Conservation (phyloP, 192 early-diverging fungal genomes). For the Coemansia sp. region DNA sequence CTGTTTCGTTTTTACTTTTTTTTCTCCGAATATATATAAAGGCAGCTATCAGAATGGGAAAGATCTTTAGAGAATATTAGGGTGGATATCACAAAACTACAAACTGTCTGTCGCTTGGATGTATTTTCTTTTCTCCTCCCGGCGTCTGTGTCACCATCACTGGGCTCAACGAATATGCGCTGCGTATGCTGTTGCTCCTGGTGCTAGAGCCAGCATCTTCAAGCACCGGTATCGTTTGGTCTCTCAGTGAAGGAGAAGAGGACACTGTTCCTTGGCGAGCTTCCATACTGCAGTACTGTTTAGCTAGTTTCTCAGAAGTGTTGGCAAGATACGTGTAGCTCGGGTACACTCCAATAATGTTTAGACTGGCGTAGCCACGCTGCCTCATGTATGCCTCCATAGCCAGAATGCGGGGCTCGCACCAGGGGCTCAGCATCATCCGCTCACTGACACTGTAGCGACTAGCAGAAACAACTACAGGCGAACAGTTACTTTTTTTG, state of each 20-base stretch:
- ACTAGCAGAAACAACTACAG: neutral
- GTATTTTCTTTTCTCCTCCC: no score
- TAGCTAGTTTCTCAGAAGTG: neutral
- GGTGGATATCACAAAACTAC: no score
- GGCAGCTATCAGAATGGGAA: no score
- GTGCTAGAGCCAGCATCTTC: neutral
- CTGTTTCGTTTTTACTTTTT: no score
- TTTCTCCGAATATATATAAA: no score
- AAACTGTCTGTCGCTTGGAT: no score
- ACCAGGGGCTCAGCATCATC: neutral
- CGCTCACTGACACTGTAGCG: neutral
- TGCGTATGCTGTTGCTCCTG: neutral
- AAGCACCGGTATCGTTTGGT: no score
- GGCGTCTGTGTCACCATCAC: neutral
- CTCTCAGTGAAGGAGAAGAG: no score
- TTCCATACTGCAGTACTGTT: no score
- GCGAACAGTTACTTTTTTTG: neutral
- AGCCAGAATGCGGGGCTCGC: neutral
- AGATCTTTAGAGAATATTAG: no score
- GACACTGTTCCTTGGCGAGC: no score
- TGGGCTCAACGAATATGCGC: neutral
- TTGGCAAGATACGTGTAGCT: neutral
- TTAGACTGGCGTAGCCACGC: neutral
- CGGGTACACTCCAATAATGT: neutral
- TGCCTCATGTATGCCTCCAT: conserved; percentile 6